phyloP scores from a whole-genome alignment of 768 basidiomycete genomes.

The Collybiopsis luxurians region DNA sequence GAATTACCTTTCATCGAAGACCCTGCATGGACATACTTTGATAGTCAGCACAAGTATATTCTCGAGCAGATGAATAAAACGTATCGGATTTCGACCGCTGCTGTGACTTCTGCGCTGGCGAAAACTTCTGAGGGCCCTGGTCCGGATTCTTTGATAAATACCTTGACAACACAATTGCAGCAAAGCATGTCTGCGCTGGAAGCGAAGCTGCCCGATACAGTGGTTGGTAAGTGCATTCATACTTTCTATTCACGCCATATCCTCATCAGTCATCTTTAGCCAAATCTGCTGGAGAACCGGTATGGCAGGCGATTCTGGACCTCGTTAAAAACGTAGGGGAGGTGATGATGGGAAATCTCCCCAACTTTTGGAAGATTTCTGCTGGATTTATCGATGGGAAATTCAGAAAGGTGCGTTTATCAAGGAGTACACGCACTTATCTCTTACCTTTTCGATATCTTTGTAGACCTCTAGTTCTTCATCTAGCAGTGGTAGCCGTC shows the following conservation, averaged over 20 bases:
- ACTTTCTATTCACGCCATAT: slow-evolving; percentile 8
- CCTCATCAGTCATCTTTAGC: slow-evolving; percentile 38
- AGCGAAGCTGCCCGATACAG: slow-evolving; percentile 56
- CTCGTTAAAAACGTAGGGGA: slow-evolving; percentile 90
- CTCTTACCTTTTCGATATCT: not conserved
- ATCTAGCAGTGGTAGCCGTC: slow-evolving; percentile 59
- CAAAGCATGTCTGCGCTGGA: slow-evolving; percentile 59
- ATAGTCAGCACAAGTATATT: slow-evolving; percentile 87
- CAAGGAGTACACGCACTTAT: not conserved
- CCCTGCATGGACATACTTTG: slow-evolving; percentile 94
- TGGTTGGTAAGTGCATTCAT: slow-evolving; percentile 45
- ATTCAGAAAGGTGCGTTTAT: slow-evolving; percentile 70
- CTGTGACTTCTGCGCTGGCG: slow-evolving; percentile 57
- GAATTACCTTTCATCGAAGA: slow-evolving; percentile 88
- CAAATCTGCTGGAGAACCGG: slow-evolving; percentile 66
- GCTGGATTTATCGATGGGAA: slow-evolving; percentile 91
- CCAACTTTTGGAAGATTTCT: slow-evolving; percentile 92
- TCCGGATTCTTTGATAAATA: slow-evolving; percentile 36
- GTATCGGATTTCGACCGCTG: slow-evolving; percentile 49
- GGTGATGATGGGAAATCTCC: slow-evolving; percentile 76
- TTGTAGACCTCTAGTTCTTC: slow-evolving; percentile 22
- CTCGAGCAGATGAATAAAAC: slow-evolving; percentile 70
- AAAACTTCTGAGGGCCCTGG: slow-evolving; percentile 34
- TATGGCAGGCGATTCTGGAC: slow-evolving; percentile 77
- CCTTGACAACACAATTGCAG: slow-evolving; percentile 58